These are phyloP conservation scores for Citrus mangshanensis DNA, from an alignment of 345 rosid genomes.

Conservation along the genomic window DNA sequence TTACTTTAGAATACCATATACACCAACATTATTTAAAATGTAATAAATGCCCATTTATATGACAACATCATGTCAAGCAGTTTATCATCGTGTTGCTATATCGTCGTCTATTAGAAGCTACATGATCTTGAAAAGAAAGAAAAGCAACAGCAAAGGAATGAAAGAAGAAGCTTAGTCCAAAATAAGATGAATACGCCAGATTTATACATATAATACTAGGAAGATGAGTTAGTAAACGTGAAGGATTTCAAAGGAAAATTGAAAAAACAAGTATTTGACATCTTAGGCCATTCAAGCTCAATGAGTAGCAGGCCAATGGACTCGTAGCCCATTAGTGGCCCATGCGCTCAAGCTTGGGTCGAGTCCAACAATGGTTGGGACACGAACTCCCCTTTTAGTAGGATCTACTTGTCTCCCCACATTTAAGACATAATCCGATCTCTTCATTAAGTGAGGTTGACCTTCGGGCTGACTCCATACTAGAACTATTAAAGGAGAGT, in stretches of 20 bases:
- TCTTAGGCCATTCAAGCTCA: background rate
- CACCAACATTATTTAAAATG: background rate
- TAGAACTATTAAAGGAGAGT: too few species aligned
- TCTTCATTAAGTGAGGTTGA: too few species aligned
- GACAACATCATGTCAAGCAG: background rate
- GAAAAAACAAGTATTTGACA: background rate
- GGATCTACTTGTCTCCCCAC: too few species aligned
- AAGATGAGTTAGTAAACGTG: background rate
- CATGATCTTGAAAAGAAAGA: background rate
- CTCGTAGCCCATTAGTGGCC: too few species aligned
- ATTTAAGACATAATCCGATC: too few species aligned
- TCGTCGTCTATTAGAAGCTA: background rate
- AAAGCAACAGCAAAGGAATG: too few species aligned
- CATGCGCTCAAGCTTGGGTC: too few species aligned
- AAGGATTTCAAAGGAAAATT: background rate
- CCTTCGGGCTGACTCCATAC: too few species aligned
- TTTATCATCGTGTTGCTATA: background rate
- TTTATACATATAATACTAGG: background rate
- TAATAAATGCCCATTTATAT: background rate
- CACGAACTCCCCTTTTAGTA: too few species aligned
- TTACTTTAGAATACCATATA: background rate
- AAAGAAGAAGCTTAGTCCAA: background rate
- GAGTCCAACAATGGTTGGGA: too few species aligned
- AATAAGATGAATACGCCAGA: background rate
- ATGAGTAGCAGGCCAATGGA: background rate